These are phyloP conservation scores for Ustilaginoidea virens DNA, from an alignment of 2,329 filamentous ascomycete species.

Conservation along the genomic window DNA sequence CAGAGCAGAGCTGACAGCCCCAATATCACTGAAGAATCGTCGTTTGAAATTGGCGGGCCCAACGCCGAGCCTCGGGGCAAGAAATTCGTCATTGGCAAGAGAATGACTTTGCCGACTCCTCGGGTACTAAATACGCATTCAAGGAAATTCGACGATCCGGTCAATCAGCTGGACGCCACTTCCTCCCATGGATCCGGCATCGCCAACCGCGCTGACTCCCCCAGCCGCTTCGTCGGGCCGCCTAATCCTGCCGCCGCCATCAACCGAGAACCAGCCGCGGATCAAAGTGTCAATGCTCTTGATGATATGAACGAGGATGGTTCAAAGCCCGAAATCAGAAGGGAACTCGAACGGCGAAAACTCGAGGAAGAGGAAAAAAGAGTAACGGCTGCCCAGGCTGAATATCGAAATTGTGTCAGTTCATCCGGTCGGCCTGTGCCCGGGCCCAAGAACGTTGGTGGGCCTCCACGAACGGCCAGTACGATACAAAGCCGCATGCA, in stretches of 20 bases:
- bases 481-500: slow-evolving; percentile 80
- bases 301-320: slow-evolving; percentile 48
- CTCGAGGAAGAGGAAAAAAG: slow-evolving; percentile 79
- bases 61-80: slow-evolving; percentile 35
- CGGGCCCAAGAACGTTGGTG: slow-evolving; percentile 39
- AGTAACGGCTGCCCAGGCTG: slow-evolving; percentile 75
- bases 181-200: slow-evolving; percentile 13
- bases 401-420: slow-evolving; percentile 62
- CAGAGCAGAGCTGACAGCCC: no score
- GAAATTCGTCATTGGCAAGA: slow-evolving; percentile 39
- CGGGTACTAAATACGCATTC: slow-evolving; percentile 72
- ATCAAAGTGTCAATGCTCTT: slow-evolving; percentile 46
- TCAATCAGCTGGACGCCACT: slow-evolving; percentile 71
- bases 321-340: slow-evolving; percentile 72
- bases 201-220: slow-evolving; percentile 29
- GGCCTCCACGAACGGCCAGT: slow-evolving; percentile 52
- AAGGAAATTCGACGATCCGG: slow-evolving; percentile 83
- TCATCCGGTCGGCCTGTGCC: slow-evolving; percentile 21
- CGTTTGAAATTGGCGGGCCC: slow-evolving; percentile 69
- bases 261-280: slow-evolving; percentile 53
- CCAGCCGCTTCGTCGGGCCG: slow-evolving; percentile 30
- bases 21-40: slow-evolving; percentile 41
- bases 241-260: slow-evolving; percentile 53
- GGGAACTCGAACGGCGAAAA: slow-evolving; percentile 71
- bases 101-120: slow-evolving; percentile 56